Base-by-base conservation (phyloP, 257 asterid species). In the Scutellaria galericulata region DNA sequence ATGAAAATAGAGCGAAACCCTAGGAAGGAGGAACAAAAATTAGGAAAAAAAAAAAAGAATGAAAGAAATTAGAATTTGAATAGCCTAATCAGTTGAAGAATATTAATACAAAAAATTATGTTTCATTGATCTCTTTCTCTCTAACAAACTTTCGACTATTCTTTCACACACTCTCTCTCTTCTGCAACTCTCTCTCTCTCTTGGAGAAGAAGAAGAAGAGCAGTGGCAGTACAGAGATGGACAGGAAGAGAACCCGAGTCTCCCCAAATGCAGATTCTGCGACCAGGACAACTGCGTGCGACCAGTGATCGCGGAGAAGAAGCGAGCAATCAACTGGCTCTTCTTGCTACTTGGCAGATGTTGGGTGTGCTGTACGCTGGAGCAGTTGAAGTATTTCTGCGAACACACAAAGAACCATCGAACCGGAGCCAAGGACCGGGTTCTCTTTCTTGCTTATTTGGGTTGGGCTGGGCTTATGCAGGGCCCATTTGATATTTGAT, bases 391-490 rank as follows among this genome's bases (percentile, higher is more conserved):
- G 44, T 91, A 87, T 47, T 92, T 91, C 70, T 95, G 99, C 75
- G 83, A 95, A 57, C 90, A 95, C 75, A 90, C 95, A 0, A 68
- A 72, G 44, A 90, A 90, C 77, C 98, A 95, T 35, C 88, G 96
- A 4, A 95, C 98, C 0, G 99, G 98, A 0, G 97, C 99, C 0
- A 95, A 95, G 40, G 93, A 92, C 77, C 95, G 99, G 1, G 87
- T 92, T 3, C 90, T 92, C 0, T 95, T 68, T 48, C 85, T 88
- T 4, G 68, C 97, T 0, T 95, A 92, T 39, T 41, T n/a, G n/a
- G n/a, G n/a, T n/a, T n/a, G n/a, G n/a, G n/a, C n/a, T 95, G 35
- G 79, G 47, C 6, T 24, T 95, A 7, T 88, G 96, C 84, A 85
- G 67, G 18, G 91, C 0, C 97, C 96, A 2, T 91, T 82, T 35